phyloP scores from a whole-genome alignment of 768 basidiomycete genomes.

The Leccinum ochraceum region DNA sequence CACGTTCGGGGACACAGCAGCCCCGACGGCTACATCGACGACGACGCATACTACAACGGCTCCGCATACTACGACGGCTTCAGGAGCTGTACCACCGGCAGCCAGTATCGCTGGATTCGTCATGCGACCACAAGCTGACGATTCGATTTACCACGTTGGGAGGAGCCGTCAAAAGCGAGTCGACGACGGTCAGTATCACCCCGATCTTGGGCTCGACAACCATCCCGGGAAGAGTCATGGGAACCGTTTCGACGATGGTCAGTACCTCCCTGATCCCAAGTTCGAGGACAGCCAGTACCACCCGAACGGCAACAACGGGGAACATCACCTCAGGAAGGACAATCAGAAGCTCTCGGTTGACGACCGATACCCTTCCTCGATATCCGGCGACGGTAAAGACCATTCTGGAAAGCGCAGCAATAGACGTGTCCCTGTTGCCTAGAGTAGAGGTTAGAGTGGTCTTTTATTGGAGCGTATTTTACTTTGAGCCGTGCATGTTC shows the following conservation, averaged over 20 bases:
- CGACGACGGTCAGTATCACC: conserved; percentile 15
- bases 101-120: not conserved
- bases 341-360: conserved; percentile 1
- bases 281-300: conserved; percentile 2
- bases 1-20: not conserved
- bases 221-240: not conserved
- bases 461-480: conserved; percentile 6
- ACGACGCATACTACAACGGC: not conserved
- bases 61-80: not conserved
- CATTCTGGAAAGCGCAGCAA: conserved; percentile 9
- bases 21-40: conserved; percentile 1
- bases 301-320: not conserved
- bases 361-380: not conserved
- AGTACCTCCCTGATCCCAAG: conserved; percentile 12
- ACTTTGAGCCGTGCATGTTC: conserved; percentile 14
- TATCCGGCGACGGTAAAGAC: conserved; percentile 10
- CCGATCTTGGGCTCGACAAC: conserved; percentile 9
- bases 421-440: conserved; percentile 1
- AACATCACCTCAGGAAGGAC: not conserved
- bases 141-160: conserved; percentile 1
- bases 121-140: not conserved
- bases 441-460: not conserved
- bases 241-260: conserved; percentile 14
- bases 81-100: not conserved
- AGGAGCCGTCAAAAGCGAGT: conserved; percentile 1